Evolutionary conservation across 306 rosid genomes (phyloP), one percentile per base, ranked within the genome.

Genomic region (Rubus idaeus): DNA sequence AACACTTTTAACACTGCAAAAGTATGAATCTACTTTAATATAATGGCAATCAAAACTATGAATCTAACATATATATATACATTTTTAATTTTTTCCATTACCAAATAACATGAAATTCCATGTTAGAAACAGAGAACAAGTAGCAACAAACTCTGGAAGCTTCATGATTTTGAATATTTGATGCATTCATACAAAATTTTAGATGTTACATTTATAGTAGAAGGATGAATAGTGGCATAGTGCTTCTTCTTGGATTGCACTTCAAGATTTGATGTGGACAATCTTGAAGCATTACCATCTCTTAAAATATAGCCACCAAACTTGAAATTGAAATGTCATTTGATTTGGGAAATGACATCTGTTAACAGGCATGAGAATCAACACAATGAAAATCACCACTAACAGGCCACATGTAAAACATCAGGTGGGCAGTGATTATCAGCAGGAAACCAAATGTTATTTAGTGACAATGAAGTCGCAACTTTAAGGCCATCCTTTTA

Each of bases 221-320:
- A 56, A n/a, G 30, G 21, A 8, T 64, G 64, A 20, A 13, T 12
- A 16, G 77, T 75, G 68, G 64, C 18, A 13, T 12, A 16, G 77
- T 75, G 68, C 5, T 14, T 70, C 41, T 76, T 83, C 87, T 92
- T 90, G 41, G 73, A 87, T 87, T 92, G 85, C 49, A 88, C 88
- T 87, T 82, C 42, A 90, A 87, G 97, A 30, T 76, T 84, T 74
- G 84, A 71, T 68, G 81, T 78, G 85, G 80, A 50, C 72, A 78
- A 75, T 79, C 93, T 84, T 74, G 4, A 70, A 81, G 84, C 85
- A 70, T 82, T 73, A 62, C 71, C 68, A 13, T 61, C 47, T 73
- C 80, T 83, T 83, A 39, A 85, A 81, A 77, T 52, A 49, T 35
- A 74, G 74, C 39, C 74, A 66, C 46, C 3, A 35, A 55, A 51